phyloP scores from a whole-genome alignment of 192 early-diverging fungal genomes.

The Linnemannia schmuckeri region DNA sequence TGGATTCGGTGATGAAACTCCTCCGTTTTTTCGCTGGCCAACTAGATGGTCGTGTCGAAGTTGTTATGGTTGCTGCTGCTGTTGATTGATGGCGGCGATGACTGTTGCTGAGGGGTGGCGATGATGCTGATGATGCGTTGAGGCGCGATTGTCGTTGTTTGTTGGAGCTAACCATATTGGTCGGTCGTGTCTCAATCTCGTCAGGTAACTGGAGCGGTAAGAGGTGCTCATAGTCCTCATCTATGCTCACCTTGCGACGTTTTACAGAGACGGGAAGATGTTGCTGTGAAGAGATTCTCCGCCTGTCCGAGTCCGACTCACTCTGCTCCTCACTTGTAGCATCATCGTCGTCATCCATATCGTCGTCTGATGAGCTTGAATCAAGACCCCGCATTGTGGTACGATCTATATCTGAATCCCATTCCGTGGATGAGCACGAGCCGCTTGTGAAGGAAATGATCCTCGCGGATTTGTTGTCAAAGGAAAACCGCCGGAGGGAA shows the following conservation, averaged over 20 bases:
- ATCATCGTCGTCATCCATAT: neutral
- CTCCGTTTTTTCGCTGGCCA: constrained; percentile 28
- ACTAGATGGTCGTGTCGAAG: constrained; percentile 17
- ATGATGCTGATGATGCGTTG: neutral
- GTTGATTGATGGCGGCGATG: neutral
- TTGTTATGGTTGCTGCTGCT: neutral
- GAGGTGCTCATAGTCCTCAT: constrained; percentile 1
- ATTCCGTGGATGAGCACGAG: neutral
- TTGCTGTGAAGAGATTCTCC: neutral
- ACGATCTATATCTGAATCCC: neutral
- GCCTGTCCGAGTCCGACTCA: constrained; percentile 7
- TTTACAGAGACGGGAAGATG: constrained; percentile 22
- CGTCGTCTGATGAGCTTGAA: neutral
- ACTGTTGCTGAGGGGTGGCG: neutral
- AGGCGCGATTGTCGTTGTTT: neutral
- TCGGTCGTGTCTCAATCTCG: neutral
- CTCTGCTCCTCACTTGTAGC: neutral
- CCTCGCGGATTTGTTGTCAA: neutral
- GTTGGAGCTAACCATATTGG: neutral
- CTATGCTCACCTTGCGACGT: constrained; percentile 26
- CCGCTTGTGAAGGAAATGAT: neutral
- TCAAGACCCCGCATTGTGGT: neutral
- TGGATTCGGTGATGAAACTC: constrained; percentile 15
- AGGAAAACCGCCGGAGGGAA: neutral
- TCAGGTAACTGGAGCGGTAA: neutral